A percentile compares a stretch with the other conserved stretches of the same genome.
These are phyloP conservation scores for Malus fusca DNA, from an alignment of 306 rosid species.

Conservation along the genomic window DNA sequence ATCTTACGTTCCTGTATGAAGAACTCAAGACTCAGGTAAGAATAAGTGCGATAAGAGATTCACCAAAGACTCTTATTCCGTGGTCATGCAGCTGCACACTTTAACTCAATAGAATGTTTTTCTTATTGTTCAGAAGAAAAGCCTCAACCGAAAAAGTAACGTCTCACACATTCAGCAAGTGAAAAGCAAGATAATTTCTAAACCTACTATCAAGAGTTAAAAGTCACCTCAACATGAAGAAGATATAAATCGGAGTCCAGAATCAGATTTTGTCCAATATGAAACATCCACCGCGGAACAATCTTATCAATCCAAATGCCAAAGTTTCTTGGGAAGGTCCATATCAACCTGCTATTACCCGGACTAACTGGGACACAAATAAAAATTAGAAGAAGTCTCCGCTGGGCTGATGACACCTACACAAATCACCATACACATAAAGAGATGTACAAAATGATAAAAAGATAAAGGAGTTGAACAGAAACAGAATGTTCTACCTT, in stretches of 20 bases:
- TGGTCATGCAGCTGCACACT: not conserved
- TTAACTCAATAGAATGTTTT: not conserved
- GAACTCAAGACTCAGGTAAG: conserved; percentile 3
- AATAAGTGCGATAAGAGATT: not conserved
- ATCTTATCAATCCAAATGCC: conserved; percentile 60
- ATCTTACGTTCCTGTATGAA: conserved; percentile 58
- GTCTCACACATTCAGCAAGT: not conserved
- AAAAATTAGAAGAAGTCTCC: conserved; percentile 41
- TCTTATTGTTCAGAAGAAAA: not conserved
- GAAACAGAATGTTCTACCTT: conserved; percentile 31
- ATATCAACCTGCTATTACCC: conserved; percentile 85
- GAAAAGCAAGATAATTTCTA: conserved; percentile 1
- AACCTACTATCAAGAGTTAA: not conserved
- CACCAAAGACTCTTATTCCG: not conserved
- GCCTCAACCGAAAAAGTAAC: not conserved
- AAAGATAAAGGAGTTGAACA: not conserved
- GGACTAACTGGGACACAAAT: conserved; percentile 85
- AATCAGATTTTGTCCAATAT: conserved; percentile 69
- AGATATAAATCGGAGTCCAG: conserved; percentile 92
- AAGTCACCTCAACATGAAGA: conserved; percentile 84
- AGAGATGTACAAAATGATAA: conserved; percentile 1
- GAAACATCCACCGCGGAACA: conserved; percentile 87
- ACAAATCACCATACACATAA: not conserved
- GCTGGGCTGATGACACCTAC: conserved; percentile 43
- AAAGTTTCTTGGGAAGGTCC: conserved; percentile 85